Evolutionary conservation across 139 green algal genomes (phyloP).

Genomic region (Microglena sp.): DNA sequence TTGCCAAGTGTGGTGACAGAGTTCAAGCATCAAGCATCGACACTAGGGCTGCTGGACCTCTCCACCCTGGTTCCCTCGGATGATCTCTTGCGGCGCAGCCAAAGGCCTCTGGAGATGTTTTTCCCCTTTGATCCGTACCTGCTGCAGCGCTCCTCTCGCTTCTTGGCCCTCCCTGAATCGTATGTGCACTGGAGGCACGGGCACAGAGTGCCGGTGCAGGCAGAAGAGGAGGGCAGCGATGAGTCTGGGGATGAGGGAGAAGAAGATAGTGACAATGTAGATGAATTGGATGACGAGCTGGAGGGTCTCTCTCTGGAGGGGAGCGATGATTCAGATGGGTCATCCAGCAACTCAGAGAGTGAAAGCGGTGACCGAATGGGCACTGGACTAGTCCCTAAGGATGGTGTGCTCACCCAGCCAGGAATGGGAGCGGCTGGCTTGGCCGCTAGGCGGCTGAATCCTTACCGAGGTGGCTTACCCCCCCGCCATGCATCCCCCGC

Average conservation of each 20-base stretch:
- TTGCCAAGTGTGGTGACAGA: slow-evolving; percentile 50
- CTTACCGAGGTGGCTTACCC: too few relatives aligned
- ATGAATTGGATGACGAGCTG: too few relatives aligned
- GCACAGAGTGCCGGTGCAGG: slow-evolving; percentile 6
- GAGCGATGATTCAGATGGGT: too few relatives aligned
- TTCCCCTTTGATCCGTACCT: slow-evolving; percentile 94
- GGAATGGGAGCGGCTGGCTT: too few relatives aligned
- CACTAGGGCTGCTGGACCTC: slow-evolving; percentile 37
- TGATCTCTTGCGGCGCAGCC: background rate
- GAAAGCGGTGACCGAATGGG: too few relatives aligned
- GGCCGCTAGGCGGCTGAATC: too few relatives aligned
- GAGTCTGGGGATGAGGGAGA: slow-evolving; percentile 13
- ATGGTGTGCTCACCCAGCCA: too few relatives aligned
- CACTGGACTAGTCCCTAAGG: too few relatives aligned
- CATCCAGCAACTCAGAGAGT: too few relatives aligned
- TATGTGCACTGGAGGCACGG: slow-evolving; percentile 49
- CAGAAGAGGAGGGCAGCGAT: slow-evolving; percentile 4
- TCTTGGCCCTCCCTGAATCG: slow-evolving; percentile 39
- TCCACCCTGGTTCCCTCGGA: background rate
- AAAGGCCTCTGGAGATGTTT: slow-evolving; percentile 73
- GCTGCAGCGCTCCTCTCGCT: slow-evolving; percentile 52
- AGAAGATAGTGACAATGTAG: too few relatives aligned
- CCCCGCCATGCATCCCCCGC: too few relatives aligned
- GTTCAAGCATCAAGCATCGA: slow-evolving; percentile 43
- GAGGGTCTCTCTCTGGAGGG: too few relatives aligned